These are phyloP conservation scores for Alternaria burnsii DNA, from an alignment of 2,329 filamentous ascomycete genomes.

Conservation along the genomic window DNA sequence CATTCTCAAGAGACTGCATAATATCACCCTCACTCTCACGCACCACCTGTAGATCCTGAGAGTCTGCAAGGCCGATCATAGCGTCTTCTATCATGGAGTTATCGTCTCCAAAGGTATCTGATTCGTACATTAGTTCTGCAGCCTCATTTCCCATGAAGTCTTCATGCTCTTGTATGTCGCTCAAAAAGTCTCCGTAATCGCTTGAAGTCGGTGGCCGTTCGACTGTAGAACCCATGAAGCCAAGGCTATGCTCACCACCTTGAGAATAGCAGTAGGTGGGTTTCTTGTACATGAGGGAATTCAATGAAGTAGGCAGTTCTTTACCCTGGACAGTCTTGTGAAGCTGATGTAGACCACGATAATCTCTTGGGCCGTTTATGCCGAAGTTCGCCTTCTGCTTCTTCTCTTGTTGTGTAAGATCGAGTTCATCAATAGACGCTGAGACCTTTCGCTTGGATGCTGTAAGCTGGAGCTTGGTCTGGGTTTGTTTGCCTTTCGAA, in stretches of 20 bases:
- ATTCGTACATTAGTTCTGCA: conserved; percentile 2
- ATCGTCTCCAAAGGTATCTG: conserved; percentile 40
- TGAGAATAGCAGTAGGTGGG: conserved; percentile 38
- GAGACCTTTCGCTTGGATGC: conserved; percentile 38
- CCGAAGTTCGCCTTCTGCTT: conserved; percentile 32
- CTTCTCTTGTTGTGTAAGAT: conserved; percentile 45
- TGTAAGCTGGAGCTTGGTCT: conserved; percentile 41
- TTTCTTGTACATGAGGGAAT: conserved; percentile 39
- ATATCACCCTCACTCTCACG: conserved; percentile 1
- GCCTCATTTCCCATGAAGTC: not conserved
- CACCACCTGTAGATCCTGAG: conserved; percentile 29
- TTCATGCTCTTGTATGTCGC: not conserved
- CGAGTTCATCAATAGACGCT: conserved; percentile 37
- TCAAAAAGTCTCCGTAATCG: conserved; percentile 39
- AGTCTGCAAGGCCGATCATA: conserved; percentile 45
- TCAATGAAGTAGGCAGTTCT: conserved; percentile 28
- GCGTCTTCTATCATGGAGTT: conserved; percentile 44
- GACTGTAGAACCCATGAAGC: conserved; percentile 25
- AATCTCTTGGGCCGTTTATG: conserved; percentile 27
- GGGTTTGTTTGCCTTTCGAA: conserved; percentile 26
- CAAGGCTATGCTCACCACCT: conserved; percentile 32
- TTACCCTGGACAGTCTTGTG: conserved; percentile 37
- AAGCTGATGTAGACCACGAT: conserved; percentile 34
- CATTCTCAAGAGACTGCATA: conserved; percentile 1
- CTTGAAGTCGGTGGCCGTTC: conserved; percentile 24